Conservation (phyloP, 768 basidiomycete genomes). For the Trametes punicea region DNA sequence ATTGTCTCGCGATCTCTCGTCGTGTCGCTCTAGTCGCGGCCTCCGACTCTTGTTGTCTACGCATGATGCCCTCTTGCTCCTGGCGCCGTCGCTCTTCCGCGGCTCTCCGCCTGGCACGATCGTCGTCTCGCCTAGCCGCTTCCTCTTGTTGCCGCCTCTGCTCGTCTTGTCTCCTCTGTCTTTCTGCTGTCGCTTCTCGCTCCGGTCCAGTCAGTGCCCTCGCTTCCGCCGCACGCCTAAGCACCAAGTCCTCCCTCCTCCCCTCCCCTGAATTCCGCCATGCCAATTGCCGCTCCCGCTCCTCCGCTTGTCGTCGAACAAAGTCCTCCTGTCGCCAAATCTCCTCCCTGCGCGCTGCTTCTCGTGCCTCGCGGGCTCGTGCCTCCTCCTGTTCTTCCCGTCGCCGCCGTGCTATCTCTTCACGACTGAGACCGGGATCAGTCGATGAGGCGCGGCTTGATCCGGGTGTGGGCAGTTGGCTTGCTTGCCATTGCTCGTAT, state of each 20-base stretch:
- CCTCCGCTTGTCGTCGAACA: constrained; percentile 23
- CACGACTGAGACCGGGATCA: constrained; percentile 22
- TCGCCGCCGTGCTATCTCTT: constrained; percentile 25
- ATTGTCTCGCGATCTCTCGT: constrained; percentile 16
- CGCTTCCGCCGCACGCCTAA: constrained; percentile 22
- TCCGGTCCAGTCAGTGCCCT: constrained; percentile 23
- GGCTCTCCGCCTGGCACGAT: constrained; percentile 25
- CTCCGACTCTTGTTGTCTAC: constrained; percentile 52
- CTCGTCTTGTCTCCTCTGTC: constrained; percentile 33
- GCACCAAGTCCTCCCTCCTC: constrained; percentile 20
- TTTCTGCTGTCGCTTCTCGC: constrained; percentile 21
- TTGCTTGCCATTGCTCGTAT: constrained; percentile 54
- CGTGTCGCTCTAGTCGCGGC: constrained; percentile 29
- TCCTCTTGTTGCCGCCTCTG: constrained; percentile 16
- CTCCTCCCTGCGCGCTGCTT: constrained; percentile 31
- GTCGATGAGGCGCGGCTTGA: constrained; percentile 18
- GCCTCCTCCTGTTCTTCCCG: constrained; percentile 36
- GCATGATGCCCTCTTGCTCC: constrained; percentile 55
- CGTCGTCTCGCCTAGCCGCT: constrained; percentile 21
- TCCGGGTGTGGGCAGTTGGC: constrained; percentile 6
- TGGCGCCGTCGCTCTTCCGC: constrained; percentile 33
- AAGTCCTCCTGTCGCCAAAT: constrained; percentile 35
- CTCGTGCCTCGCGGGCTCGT: constrained; percentile 37
- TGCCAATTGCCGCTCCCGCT: constrained; percentile 21
- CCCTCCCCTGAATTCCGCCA: constrained; percentile 20